These are phyloP conservation scores for Endoconidiophora polonica DNA, from an alignment of 2,329 filamentous ascomycete species.

Conservation along the genomic window DNA sequence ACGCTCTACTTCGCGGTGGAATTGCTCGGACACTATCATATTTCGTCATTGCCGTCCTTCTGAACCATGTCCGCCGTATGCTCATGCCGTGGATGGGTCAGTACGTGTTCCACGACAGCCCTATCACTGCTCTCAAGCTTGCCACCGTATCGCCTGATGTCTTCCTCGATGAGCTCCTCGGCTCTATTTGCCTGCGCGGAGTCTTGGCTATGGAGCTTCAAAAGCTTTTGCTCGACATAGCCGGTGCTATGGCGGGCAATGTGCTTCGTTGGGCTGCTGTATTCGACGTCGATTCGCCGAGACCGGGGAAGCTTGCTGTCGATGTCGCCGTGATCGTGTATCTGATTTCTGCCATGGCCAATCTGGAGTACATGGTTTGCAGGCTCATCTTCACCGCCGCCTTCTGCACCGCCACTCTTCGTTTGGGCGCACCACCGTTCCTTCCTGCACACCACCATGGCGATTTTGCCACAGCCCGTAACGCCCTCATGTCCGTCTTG, in stretches of 20 bases:
- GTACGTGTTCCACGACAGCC: conserved; percentile 18
- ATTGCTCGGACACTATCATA: conserved; percentile 16
- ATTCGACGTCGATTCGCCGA: conserved; percentile 11
- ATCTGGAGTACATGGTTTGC: conserved; percentile 12
- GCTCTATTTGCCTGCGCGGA: conserved; percentile 9
- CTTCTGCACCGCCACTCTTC: conserved; percentile 8
- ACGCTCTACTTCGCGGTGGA: conserved; percentile 17
- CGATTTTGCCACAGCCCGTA: conserved; percentile 4
- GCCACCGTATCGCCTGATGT: conserved; percentile 22
- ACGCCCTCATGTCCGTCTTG: conserved; percentile 11
- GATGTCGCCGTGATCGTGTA: conserved; percentile 11
- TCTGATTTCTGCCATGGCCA: conserved; percentile 11
- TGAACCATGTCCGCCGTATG: conserved; percentile 25
- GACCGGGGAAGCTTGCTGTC: conserved; percentile 7
- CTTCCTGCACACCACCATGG: conserved; percentile 6
- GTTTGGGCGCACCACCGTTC: conserved; percentile 8
- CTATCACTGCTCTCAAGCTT: conserved; percentile 22
- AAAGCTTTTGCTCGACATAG: conserved; percentile 13
- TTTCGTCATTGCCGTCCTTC: conserved; percentile 21
- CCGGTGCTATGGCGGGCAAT: conserved; percentile 9
- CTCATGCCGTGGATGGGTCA: conserved; percentile 19
- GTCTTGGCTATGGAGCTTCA: conserved; percentile 13
- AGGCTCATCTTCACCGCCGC: conserved; percentile 7
- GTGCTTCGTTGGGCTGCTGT: conserved; percentile 11
- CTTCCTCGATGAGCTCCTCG: conserved; percentile 19